Percentiles rank a stretch among this genome's conserved stretches.
phyloP scores from a whole-genome alignment of 1,139 yeast genomes.

The Maudiozyma humilis region DNA sequence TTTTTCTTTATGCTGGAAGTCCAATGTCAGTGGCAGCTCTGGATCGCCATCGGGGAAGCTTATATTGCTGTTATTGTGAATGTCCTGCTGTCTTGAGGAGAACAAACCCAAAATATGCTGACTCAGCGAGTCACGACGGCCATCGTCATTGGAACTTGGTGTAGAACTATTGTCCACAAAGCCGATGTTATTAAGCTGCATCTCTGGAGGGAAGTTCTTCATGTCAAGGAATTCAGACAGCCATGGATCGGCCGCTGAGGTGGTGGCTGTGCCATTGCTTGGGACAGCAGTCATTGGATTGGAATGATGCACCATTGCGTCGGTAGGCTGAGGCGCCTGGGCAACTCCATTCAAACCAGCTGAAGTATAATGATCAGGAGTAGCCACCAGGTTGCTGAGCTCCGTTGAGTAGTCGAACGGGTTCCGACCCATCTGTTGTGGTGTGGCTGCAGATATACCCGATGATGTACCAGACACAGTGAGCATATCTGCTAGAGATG shows the following conservation, averaged over 20 bases:
- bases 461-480: constrained; percentile 24
- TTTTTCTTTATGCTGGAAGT: background rate
- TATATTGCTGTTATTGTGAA: constrained; percentile 17
- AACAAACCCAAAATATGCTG: constrained; percentile 33
- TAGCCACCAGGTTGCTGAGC: background rate
- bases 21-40: background rate
- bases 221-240: constrained; percentile 42
- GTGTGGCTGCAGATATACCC: constrained; percentile 17
- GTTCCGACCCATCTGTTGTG: constrained; percentile 11
- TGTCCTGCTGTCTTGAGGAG: constrained; percentile 52
- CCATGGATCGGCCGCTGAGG: constrained; percentile 45
- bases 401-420: constrained; percentile 17
- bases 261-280: background rate
- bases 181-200: constrained; percentile 4
- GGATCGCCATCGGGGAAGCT: background rate
- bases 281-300: too few species aligned
- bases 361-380: too few species aligned
- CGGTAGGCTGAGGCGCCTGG: background rate
- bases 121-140: constrained; percentile 11
- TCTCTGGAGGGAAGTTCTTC: constrained; percentile 1
- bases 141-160: background rate
- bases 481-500: constrained; percentile 20
- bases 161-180: constrained; percentile 3
- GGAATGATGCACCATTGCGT: background rate
- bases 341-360: too few species aligned